Evolutionary conservation across 2,329 filamentous ascomycete genomes (phyloP), one percentile per base, ranked within the genome.

Genomic region (Nemania sp.): DNA sequence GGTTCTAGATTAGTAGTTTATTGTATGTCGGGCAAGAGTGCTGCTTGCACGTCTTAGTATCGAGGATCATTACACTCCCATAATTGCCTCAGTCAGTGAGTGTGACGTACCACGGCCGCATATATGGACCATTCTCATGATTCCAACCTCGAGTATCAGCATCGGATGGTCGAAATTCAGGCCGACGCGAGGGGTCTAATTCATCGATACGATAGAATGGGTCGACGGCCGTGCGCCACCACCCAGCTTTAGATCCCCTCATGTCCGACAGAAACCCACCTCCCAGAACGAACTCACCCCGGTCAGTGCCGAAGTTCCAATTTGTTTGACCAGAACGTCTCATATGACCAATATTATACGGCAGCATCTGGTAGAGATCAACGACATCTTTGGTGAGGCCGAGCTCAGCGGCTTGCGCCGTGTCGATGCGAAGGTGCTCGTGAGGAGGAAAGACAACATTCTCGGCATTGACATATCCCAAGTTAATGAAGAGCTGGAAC

Each of bases 11-110:
- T 17, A 34, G 15, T 6, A 40, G n/a, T 9, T 47, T 34, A 31
- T 17, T 9, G 9, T 8, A 34, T 23, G 7, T 8, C 19, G 23
- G 3, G n/a, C 19, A 53, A 4, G 15, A 9, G 11, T 28, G 20
- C 7, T 26, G 6, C 43, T 52, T 44, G 60, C 61, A 52, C 28
- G 52, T 63, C n/a, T 53, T 50, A 4, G 61, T 63, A 43, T 63
- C 51, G 6, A 61, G 54, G 24, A 62, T 45, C 45, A 63, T 52
- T 19, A 63, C 39, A 41, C 57, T 59, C 7, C 61, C 61, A 45
- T 59, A 57, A 36, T 63, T 61, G 6, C 61, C 60, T 24, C 47
- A 49, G 6, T 55, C 49, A 24, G 36, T 61, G 28, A 63, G 31
- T 5, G 45, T 41, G 23, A 56, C 53, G 26, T 57, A 56, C 60